Evolutionary conservation across 2,329 filamentous ascomycete genomes (phyloP).

Genomic region (Tolypocladium tropicale): DNA sequence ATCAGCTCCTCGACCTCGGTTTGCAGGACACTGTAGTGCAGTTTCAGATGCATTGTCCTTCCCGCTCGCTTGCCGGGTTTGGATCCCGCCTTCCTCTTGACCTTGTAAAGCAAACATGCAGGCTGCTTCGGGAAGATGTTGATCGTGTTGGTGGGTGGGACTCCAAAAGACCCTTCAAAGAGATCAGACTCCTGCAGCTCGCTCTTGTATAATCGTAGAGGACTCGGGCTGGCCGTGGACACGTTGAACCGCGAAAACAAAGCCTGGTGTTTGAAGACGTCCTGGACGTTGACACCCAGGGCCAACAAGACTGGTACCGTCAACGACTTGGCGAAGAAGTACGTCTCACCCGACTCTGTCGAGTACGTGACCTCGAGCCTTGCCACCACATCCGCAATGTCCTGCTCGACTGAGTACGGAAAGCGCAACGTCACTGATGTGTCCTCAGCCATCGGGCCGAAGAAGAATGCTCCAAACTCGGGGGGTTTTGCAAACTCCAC

Average conservation of each 20-base stretch:
- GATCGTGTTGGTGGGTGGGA: slow-evolving; percentile 39
- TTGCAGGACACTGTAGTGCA: slow-evolving; percentile 68
- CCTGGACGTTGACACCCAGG: slow-evolving; percentile 91
- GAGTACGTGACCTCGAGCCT: slow-evolving; percentile 68
- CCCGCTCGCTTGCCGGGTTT: slow-evolving; percentile 18
- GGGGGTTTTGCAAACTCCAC: slow-evolving; percentile 36
- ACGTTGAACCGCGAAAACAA: slow-evolving; percentile 89
- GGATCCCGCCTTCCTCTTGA: slow-evolving; percentile 43
- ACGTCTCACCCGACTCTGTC: slow-evolving; percentile 47
- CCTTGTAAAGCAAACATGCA: slow-evolving; percentile 70
- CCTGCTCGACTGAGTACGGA: slow-evolving; percentile 77
- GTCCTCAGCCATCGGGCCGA: slow-evolving; percentile 34
- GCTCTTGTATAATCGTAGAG: slow-evolving; percentile 63
- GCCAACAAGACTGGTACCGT: slow-evolving; percentile 65
- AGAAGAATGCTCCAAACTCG: slow-evolving; percentile 42
- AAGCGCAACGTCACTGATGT: slow-evolving; percentile 50
- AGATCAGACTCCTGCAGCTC: slow-evolving; percentile 59
- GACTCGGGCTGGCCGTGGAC: slow-evolving; percentile 65
- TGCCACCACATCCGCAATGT: slow-evolving; percentile 59
- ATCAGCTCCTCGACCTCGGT: slow-evolving; percentile 56
- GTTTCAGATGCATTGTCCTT: slow-evolving; percentile 52
- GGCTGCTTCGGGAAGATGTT: slow-evolving; percentile 74
- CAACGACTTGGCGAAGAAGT: slow-evolving; percentile 34
- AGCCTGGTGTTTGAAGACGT: slow-evolving; percentile 75
- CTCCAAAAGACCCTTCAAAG: slow-evolving; percentile 54